Percentiles rank a stretch among this genome's conserved stretches.
Conservation (phyloP, 1,139 yeast genomes). For the Taiozyma onychis region DNA sequence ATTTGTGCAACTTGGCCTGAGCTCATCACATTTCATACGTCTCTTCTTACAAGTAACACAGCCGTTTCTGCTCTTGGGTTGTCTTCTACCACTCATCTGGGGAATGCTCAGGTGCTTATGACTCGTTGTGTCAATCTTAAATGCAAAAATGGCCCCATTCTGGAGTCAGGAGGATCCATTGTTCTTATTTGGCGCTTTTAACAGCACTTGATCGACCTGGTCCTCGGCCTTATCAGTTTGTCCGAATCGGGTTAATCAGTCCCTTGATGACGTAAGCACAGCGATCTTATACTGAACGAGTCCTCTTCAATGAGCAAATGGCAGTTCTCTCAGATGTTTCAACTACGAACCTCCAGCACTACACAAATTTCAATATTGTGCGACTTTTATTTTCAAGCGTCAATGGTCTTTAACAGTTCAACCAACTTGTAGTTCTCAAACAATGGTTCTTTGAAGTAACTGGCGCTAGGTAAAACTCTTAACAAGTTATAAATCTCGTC, state of each 20-base stretch:
- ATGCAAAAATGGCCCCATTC: neutral
- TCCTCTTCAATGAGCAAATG: too few species aligned
- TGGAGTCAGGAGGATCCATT: neutral
- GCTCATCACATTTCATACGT: constrained; percentile 53
- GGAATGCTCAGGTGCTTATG: neutral
- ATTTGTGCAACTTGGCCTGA: constrained; percentile 45
- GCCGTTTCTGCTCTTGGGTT: constrained; percentile 26
- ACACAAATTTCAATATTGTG: neutral
- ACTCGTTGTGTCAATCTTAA: neutral
- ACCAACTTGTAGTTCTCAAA: constrained; percentile 18
- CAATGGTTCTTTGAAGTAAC: constrained; percentile 12
- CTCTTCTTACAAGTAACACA: constrained; percentile 54
- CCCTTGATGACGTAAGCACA: neutral
- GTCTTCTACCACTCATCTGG: neutral
- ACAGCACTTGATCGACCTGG: neutral
- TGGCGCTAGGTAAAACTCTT: constrained; percentile 40
- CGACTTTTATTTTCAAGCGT: neutral
- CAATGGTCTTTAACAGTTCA: constrained; percentile 6
- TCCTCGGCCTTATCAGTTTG: neutral
- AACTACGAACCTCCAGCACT: neutral
- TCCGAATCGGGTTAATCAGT: neutral
- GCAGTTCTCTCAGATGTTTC: neutral
- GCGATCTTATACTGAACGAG: too few species aligned
- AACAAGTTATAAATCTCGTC: constrained; percentile 49
- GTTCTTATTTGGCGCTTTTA: neutral